Percentiles rank a stretch among this genome's conserved stretches.
Evolutionary conservation across 208 protist species (phyloP).

Genomic region (Leishmania turanica): DNA sequence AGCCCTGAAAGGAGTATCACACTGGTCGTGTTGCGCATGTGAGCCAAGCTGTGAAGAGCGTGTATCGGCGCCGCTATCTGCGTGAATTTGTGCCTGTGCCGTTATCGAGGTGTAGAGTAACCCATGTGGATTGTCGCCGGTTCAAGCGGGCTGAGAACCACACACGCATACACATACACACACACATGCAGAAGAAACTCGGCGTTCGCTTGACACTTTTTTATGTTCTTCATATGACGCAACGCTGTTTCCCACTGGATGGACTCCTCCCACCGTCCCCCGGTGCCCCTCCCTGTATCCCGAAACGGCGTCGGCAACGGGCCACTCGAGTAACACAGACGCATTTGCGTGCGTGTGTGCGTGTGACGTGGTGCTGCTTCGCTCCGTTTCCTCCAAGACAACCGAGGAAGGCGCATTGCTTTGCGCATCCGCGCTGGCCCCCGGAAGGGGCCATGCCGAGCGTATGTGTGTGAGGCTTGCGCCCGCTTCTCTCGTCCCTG

Average conservation of each 20-base stretch:
- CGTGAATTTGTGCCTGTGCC: neutral
- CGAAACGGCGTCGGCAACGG: neutral
- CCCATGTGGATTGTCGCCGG: neutral
- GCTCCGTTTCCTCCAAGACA: neutral
- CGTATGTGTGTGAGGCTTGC: neutral
- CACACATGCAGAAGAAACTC: neutral
- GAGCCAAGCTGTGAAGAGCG: neutral
- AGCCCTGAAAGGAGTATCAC: neutral
- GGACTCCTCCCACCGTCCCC: neutral
- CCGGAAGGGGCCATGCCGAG: neutral
- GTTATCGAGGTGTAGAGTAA: neutral
- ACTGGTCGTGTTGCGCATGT: neutral
- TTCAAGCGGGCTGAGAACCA: neutral
- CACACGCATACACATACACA: neutral
- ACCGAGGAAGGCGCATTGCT: neutral
- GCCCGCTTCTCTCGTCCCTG: neutral
- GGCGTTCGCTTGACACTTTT: neutral
- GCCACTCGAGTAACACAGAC: neutral
- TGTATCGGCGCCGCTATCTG: neutral
- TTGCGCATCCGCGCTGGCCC: neutral
- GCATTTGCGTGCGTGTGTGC: neutral
- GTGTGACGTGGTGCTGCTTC: neutral
- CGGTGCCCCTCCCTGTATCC: neutral
- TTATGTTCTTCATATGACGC: neutral
- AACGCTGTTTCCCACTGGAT: neutral